Evolutionary conservation across 139 green algal species (phyloP).

Genomic region (Pseudopediastrum boryanum): DNA sequence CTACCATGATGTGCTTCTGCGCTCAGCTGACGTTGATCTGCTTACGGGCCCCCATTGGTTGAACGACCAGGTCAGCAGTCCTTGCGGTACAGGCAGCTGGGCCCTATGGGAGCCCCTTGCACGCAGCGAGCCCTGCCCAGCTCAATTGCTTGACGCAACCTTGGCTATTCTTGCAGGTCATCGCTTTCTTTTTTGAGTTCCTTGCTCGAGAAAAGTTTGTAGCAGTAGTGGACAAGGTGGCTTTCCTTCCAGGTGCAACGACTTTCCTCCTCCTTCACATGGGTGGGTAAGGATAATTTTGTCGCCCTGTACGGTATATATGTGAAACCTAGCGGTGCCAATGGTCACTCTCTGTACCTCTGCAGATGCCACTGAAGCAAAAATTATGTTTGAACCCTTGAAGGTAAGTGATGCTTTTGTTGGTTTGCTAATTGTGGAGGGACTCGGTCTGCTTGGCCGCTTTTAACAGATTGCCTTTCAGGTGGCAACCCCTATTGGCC

Average conservation of each 20-base stretch:
- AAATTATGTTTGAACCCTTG: constrained; percentile 23
- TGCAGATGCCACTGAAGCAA: constrained; percentile 28
- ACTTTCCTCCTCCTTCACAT: constrained; percentile 56
- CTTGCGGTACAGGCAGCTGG: not conserved
- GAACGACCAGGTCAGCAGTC: constrained; percentile 67
- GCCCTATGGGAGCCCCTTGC: not conserved
- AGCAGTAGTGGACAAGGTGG: not conserved
- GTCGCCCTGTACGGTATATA: not conserved
- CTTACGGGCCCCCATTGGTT: constrained; percentile 60
- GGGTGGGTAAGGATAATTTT: not conserved
- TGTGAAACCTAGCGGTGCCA: not conserved
- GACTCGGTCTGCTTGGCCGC: not conserved
- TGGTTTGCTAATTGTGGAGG: not conserved
- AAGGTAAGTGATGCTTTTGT: not conserved
- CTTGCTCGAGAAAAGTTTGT: constrained; percentile 40
- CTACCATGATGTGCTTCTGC: constrained; percentile 70
- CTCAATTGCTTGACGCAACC: not conserved
- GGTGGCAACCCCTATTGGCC: not conserved
- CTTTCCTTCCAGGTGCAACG: constrained; percentile 29
- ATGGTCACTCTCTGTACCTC: not conserved
- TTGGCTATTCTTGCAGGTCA: constrained; percentile 42
- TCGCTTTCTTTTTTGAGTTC: constrained; percentile 77
- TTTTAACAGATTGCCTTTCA: not conserved
- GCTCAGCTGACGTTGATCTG: constrained; percentile 49
- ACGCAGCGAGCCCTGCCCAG: not conserved